These are phyloP conservation scores for Przewalskia tangutica DNA, from an alignment of 257 asterid genomes.

Conservation along the genomic window DNA sequence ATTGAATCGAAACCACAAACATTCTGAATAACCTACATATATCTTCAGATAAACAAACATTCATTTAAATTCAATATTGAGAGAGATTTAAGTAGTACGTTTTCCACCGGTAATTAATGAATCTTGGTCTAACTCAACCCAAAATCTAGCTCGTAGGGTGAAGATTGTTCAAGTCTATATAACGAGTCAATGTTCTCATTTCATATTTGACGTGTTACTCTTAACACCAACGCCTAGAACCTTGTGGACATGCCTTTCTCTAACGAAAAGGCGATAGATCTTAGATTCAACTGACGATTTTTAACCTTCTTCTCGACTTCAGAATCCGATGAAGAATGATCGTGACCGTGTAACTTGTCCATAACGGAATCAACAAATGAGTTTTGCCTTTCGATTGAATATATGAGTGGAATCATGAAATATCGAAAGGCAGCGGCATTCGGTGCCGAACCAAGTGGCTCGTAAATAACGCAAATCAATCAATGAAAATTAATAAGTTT, in stretches of 20 bases:
- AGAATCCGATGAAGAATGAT: constrained; percentile 67
- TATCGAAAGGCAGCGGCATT: not conserved
- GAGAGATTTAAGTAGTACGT: not conserved
- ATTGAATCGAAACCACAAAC: too few species aligned
- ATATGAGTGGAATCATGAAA: not conserved
- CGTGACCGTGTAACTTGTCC: constrained; percentile 46
- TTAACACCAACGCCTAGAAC: too few species aligned
- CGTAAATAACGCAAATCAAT: constrained; percentile 15
- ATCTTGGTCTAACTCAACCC: too few species aligned
- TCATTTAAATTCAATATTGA: not conserved
- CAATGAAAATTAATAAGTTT: not conserved
- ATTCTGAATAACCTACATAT: not conserved
- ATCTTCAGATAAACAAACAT: not conserved
- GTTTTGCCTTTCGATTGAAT: not conserved
- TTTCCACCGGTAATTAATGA: not conserved
- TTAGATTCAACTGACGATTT: constrained; percentile 17
- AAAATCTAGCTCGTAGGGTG: too few species aligned
- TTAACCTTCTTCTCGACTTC: constrained; percentile 36
- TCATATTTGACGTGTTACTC: too few species aligned
- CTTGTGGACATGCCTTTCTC: constrained; percentile 1
- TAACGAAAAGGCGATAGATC: constrained; percentile 10
- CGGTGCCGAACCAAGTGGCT: constrained; percentile 13
- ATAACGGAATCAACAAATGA: constrained; percentile 43
- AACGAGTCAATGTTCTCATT: too few species aligned
- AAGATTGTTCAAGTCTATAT: too few species aligned